These are phyloP conservation scores for Laguncularia racemosa DNA, from an alignment of 345 rosid genomes.

Conservation along the genomic window DNA sequence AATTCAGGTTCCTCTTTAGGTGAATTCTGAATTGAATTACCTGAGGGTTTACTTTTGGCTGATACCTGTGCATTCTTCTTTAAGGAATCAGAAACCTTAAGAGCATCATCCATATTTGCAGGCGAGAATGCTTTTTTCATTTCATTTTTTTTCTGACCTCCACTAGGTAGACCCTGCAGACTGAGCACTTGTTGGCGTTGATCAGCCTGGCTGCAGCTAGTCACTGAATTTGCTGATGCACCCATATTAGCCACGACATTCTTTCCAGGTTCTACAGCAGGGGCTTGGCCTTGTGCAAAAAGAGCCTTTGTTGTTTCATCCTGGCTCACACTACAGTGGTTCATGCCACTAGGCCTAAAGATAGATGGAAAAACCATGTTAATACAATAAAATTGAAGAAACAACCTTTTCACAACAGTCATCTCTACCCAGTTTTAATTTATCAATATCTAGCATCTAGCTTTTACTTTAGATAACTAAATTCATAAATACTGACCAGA, in stretches of 20 bases:
- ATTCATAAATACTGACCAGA: neutral
- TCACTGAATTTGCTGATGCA: conserved; percentile 11
- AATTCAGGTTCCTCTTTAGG: conserved; percentile 34
- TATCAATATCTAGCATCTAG: neutral
- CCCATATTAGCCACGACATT: neutral
- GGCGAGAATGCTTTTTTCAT: conserved; percentile 31
- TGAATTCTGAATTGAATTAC: conserved; percentile 30
- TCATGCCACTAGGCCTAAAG: conserved; percentile 64
- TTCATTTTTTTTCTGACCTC: conserved; percentile 43
- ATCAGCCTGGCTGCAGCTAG: conserved; percentile 20
- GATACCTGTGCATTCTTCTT: conserved; percentile 37
- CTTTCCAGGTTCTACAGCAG: conserved; percentile 6
- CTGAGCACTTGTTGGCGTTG: conserved; percentile 18
- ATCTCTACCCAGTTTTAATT: neutral
- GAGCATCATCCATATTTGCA: conserved; percentile 18
- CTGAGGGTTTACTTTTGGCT: conserved; percentile 25
- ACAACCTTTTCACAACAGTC: neutral
- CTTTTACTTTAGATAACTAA: neutral
- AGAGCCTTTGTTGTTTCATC: conserved; percentile 69
- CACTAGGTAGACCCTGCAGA: conserved; percentile 11
- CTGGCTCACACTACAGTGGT: conserved; percentile 54
- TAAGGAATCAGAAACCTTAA: conserved; percentile 18
- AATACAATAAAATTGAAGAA: conserved; percentile 12
- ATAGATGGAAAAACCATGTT: conserved; percentile 1
- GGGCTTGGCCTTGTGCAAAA: conserved; percentile 33